Evolutionary conservation across 768 basidiomycete genomes (phyloP).

Genomic region (Hericium rajendrae): DNA sequence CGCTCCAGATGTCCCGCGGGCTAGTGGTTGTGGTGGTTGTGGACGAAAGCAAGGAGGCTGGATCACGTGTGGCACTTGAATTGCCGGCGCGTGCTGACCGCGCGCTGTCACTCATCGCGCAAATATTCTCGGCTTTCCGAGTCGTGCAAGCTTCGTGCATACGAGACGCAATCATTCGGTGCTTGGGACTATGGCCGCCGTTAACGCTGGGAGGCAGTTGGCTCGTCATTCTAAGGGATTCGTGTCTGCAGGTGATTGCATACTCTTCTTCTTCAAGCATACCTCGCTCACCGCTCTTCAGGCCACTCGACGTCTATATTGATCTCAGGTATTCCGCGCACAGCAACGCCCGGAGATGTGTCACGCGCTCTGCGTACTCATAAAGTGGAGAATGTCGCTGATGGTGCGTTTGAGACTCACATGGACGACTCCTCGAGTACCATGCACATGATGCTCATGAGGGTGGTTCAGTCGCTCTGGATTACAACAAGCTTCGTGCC

Average conservation of each 20-base stretch:
- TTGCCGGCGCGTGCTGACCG: background rate
- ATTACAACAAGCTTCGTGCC: slow-evolving; percentile 55
- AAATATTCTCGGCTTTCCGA: background rate
- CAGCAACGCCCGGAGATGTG: slow-evolving; percentile 9
- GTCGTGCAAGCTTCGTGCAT: background rate
- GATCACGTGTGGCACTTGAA: background rate
- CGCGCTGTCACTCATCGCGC: background rate
- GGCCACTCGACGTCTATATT: background rate
- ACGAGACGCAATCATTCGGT: background rate
- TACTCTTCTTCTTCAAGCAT: no score
- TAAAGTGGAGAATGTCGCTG: slow-evolving; percentile 5
- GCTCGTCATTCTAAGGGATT: background rate
- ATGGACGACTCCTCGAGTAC: no score
- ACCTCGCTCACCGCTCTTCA: no score
- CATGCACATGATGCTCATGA: no score
- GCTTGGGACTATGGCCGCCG: background rate
- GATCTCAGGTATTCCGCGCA: slow-evolving; percentile 11
- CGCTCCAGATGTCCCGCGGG: no score
- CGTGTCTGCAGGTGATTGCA: no score
- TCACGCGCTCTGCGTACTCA: slow-evolving; percentile 7
- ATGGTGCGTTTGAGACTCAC: slow-evolving; percentile 1
- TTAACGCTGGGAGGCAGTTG: background rate
- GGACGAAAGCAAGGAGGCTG: background rate
- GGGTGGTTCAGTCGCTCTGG: slow-evolving; percentile 37
- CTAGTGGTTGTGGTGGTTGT: no score